A percentile compares a stretch with the other conserved stretches of the same genome.
Evolutionary conservation across 768 basidiomycete genomes (phyloP).

Genomic region (Vararia minispora): DNA sequence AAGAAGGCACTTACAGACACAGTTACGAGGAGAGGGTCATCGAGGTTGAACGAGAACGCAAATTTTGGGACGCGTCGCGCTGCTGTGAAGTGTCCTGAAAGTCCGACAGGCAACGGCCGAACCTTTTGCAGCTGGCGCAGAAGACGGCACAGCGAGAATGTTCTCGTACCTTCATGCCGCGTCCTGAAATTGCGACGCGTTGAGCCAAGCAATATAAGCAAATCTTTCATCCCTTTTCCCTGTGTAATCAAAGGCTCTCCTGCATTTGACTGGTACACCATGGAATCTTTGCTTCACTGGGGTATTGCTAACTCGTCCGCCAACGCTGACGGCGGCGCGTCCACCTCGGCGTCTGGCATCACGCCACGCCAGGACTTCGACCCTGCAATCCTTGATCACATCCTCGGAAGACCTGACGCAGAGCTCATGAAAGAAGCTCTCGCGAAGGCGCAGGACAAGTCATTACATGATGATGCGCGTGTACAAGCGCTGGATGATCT

Average conservation of each 20-base stretch:
- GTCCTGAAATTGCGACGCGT: too few species aligned
- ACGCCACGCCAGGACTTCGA: conserved; percentile 45
- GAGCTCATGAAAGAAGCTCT: conserved; percentile 77
- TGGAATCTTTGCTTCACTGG: conserved; percentile 79
- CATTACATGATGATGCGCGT: conserved; percentile 42
- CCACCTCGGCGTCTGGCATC: conserved; percentile 24
- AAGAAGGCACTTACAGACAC: conserved; percentile 6
- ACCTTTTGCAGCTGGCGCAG: too few species aligned
- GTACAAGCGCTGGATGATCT: conserved; percentile 70
- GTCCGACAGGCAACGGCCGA: too few species aligned
- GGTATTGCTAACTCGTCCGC: conserved; percentile 58
- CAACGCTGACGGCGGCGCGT: conserved; percentile 18
- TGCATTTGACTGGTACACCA: not conserved
- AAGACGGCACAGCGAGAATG: too few species aligned
- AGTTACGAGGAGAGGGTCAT: not conserved
- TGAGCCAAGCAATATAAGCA: too few species aligned
- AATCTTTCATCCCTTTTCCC: not conserved
- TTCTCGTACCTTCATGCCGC: too few species aligned
- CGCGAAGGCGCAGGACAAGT: conserved; percentile 46
- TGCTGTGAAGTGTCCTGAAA: too few species aligned
- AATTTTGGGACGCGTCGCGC: conserved; percentile 1
- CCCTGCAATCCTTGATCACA: conserved; percentile 75
- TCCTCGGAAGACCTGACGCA: conserved; percentile 77
- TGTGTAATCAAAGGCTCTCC: conserved; percentile 1
- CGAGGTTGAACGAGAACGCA: not conserved